Base-by-base conservation (phyloP, 805 yeast species). In the Yamadazyma laniorum region DNA sequence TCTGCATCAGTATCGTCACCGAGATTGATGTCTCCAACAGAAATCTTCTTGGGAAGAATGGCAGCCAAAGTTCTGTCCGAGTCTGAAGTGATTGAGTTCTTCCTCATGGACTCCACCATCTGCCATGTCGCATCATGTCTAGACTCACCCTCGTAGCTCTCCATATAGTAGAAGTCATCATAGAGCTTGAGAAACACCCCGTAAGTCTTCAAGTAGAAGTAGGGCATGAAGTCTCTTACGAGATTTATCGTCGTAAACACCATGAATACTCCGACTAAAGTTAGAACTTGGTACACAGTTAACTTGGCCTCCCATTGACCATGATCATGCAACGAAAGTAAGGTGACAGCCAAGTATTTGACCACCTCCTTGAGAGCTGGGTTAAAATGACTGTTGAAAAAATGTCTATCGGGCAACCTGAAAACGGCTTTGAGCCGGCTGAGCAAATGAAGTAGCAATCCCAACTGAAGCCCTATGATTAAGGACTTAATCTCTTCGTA, bases 21-120 rank as follows among this genome's bases (percentile, higher is more conserved):
- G 6, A 33, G 9, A 18, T 13, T 27, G 5, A 33, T 25, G 12
- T 26, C 30, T 5, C n/a, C 30, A 8, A 40, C 25, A 17, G 40
- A 32, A 25, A 43, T 39, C 22, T 32, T 25, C 29, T 43, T 42
- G 8, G 49, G 49, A 11, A 46, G 30, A 6, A 35, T 34, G 6
- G 32, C 47, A 25, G 44, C 47, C 22, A 42, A 32, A 17, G 41
- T 36, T 11, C 33, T 31, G 14, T 25, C 29, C 12, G 37, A 29
- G 13, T 29, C 40, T 12, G 28, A 36, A 17, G 34, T 35, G 18
- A 33, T 30, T 4, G 45, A 38, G 3, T 35, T 37, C 14, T 32
- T 32, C 11, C 16, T 32, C 18, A 45, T 30, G 6, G 34, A 25
- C 31, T 45, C 39, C 1, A 31, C 34, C 6, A 43, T 26, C 17